These are phyloP conservation scores for Teratosphaeria viscida DNA, from an alignment of 2,329 filamentous ascomycete species.

Conservation along the genomic window DNA sequence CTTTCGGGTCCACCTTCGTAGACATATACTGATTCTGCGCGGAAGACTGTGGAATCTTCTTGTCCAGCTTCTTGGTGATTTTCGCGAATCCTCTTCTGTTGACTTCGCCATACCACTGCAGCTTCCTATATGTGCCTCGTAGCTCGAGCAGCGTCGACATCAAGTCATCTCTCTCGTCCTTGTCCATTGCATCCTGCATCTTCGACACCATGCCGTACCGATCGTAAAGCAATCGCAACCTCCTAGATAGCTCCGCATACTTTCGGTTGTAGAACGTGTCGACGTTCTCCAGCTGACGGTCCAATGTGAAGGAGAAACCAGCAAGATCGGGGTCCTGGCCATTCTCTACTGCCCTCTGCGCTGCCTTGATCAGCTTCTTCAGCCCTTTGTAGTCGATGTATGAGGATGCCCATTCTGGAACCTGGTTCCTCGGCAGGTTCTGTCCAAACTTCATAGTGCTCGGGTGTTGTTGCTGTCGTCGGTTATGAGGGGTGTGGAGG, in stretches of 20 bases:
- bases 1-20: slow-evolving; percentile 78
- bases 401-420: slow-evolving; percentile 72
- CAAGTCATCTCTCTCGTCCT: slow-evolving; percentile 83
- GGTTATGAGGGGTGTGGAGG: neutral
- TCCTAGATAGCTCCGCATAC: slow-evolving; percentile 70
- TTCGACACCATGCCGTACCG: slow-evolving; percentile 70
- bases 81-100: slow-evolving; percentile 93
- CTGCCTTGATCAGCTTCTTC: slow-evolving; percentile 89
- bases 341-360: slow-evolving; percentile 37
- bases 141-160: slow-evolving; percentile 84
- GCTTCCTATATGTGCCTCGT: slow-evolving; percentile 73
- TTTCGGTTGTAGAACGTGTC: slow-evolving; percentile 97
- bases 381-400: slow-evolving; percentile 88
- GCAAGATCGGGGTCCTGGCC: slow-evolving; percentile 77
- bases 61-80: slow-evolving; percentile 98
- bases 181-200: slow-evolving; percentile 61
- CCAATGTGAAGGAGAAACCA: slow-evolving; percentile 93
- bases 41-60: slow-evolving; percentile 64
- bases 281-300: slow-evolving; percentile 94
- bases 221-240: slow-evolving; percentile 76
- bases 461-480: neutral
- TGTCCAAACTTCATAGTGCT: slow-evolving; percentile 27
- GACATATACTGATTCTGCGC: slow-evolving; percentile 79
- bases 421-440: slow-evolving; percentile 65
- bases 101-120: slow-evolving; percentile 97